These are phyloP conservation scores for Barnettozyma pratensis DNA, from an alignment of 805 yeast genomes.

Conservation along the genomic window DNA sequence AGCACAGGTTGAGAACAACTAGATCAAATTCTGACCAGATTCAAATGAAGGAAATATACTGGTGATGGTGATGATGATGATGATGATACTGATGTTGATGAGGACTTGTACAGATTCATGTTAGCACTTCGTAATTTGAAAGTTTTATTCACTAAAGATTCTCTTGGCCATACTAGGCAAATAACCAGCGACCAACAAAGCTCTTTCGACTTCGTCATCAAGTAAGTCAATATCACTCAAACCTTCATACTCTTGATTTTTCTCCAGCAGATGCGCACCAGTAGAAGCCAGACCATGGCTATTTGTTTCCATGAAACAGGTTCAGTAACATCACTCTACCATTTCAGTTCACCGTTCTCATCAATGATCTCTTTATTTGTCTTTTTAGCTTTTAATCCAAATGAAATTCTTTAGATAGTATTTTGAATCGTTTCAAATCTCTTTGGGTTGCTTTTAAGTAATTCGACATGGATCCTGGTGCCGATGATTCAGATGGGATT, in stretches of 20 bases:
- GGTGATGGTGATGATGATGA: too few relatives aligned
- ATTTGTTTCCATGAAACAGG: slow-evolving; percentile 51
- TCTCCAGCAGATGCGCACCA: slow-evolving; percentile 93
- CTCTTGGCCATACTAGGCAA: slow-evolving; percentile 45
- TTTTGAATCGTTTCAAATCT: slow-evolving; percentile 32
- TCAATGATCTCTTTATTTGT: slow-evolving; percentile 2
- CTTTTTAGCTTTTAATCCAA: slow-evolving; percentile 1
- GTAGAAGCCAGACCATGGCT: slow-evolving; percentile 62
- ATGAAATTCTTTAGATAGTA: slow-evolving; percentile 22
- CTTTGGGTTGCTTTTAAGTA: slow-evolving; percentile 29
- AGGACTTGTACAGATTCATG: too few relatives aligned
- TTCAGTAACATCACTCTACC: slow-evolving; percentile 44
- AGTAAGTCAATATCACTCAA: slow-evolving; percentile 17
- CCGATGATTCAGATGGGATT: slow-evolving; percentile 5
- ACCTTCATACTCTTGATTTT: slow-evolving; percentile 36
- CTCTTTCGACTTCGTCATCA: slow-evolving; percentile 21
- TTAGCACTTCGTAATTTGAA: too few relatives aligned
- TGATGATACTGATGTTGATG: too few relatives aligned
- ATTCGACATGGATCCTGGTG: not conserved
- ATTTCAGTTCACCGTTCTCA: slow-evolving; percentile 22
- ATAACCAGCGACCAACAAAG: slow-evolving; percentile 39
- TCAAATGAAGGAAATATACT: too few relatives aligned
- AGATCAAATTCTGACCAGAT: too few relatives aligned
- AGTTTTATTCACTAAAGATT: too few relatives aligned
- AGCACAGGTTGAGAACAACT: too few relatives aligned